Base-by-base conservation (phyloP, 805 yeast species). In the Ogataea zsoltii region DNA sequence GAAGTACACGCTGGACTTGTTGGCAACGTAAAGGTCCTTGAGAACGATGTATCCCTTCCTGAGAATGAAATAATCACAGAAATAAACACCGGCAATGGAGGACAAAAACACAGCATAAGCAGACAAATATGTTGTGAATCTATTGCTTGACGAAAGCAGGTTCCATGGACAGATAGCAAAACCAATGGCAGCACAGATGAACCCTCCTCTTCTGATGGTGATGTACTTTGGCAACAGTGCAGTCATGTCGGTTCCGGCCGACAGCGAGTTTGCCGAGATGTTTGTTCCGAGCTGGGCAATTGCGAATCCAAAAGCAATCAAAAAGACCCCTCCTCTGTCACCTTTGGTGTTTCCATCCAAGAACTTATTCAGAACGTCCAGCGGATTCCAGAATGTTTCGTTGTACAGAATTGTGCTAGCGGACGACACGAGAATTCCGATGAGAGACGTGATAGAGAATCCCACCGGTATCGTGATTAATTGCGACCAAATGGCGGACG, bases 71-170 rank as follows among this genome's bases (percentile, higher is more conserved):
- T 85, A 88, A 64, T 87, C 94, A 26, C 82, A 72, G 48, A 76
- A 72, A 38, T 83, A 75, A 28, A 83, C 86, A 52, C 96, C 96
- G 4, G 92, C 89, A 60, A 89, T 85, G 18, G 95, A 79, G 9
- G 91, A 83, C 43, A 89, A 70, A 73, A 89, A 88, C n/a, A 88
- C 89, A 0, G 95, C 75, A 62, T 88, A 88, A 0, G 96, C 94
- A 32, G 86, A 76, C 45, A 89, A 68, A 57, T 87, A 88, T 6
- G 91, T 83, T 26, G 94, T 83, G 69, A 88, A 88, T 66, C 75
- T 82, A 25, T 82, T 80, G 1, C 89, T 79, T 3, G 86, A 72
- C 3, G 85, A 71, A 59, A 83, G 71, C 61, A 88, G 76, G 57
- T 87, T 76, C 96, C 96, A 88, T 34, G 96, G 96, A 61, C 90